Evolutionary conservation across 148 eudicot species (phyloP).

Genomic region (Silene uniflora): DNA sequence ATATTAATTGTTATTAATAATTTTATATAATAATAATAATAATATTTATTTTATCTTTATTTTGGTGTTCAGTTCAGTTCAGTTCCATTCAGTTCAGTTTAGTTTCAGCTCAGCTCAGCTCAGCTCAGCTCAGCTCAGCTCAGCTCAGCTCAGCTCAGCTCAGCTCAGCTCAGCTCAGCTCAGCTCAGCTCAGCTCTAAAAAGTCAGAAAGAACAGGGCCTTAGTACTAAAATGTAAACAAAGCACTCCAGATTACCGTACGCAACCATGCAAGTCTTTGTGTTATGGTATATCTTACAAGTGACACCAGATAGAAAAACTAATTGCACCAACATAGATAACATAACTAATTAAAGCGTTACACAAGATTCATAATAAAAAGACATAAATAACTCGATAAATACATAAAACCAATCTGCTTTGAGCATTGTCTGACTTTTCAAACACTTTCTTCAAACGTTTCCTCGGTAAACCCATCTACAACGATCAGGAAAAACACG

Average conservation of each 20-base stretch:
- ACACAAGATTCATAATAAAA: not conserved
- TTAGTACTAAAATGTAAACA: not conserved
- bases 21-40: no score
- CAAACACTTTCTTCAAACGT: constrained; percentile 20
- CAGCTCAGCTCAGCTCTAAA: no score
- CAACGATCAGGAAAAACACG: constrained; percentile 25
- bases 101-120: no score
- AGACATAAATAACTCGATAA: not conserved
- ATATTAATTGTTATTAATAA: no score
- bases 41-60: no score
- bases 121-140: no score
- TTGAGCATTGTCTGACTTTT: not conserved
- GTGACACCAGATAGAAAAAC: not conserved
- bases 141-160: no score
- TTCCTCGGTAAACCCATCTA: constrained; percentile 16
- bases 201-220: no score
- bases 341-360: not conserved
- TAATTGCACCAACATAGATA: not conserved
- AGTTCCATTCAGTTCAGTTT: no score
- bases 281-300: not conserved
- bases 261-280: not conserved
- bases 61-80: no score
- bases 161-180: no score
- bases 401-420: not conserved
- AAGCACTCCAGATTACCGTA: not conserved